Conservation (phyloP, 495 filamentous ascomycete species). For the Staphylotrichum longicolle region DNA sequence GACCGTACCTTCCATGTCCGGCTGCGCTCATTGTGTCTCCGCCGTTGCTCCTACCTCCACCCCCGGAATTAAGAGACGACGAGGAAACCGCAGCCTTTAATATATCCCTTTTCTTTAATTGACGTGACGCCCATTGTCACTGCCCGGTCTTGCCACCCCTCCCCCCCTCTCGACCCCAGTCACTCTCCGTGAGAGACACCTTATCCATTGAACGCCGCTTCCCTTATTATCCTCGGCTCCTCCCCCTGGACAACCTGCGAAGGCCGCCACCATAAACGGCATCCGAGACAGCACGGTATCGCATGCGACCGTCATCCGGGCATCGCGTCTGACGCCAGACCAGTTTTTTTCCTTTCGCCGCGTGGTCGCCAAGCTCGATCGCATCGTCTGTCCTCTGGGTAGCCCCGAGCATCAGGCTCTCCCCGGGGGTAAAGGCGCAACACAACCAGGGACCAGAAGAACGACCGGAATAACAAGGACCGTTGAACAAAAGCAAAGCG, state of each 20-base stretch:
- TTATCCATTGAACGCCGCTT: constrained; percentile 18
- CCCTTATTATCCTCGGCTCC: constrained; percentile 23
- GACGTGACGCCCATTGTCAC: constrained; percentile 30
- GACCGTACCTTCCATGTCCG: constrained; percentile 36
- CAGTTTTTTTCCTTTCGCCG: constrained; percentile 5
- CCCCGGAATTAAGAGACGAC: constrained; percentile 35
- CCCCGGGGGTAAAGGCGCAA: constrained; percentile 1
- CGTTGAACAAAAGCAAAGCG: neutral
- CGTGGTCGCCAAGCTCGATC: constrained; percentile 23
- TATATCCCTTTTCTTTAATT: constrained; percentile 31
- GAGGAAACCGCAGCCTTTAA: constrained; percentile 23
- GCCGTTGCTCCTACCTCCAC: constrained; percentile 21
- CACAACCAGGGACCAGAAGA: neutral
- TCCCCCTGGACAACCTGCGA: constrained; percentile 12
- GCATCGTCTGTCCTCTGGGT: constrained; percentile 12
- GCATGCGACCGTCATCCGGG: constrained; percentile 22
- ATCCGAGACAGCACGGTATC: constrained; percentile 13
- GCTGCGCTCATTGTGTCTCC: constrained; percentile 36
- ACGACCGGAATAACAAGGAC: no score
- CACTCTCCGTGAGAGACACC: no score
- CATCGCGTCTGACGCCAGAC: constrained; percentile 20
- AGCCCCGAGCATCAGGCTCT: constrained; percentile 10
- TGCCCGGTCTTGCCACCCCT: constrained; percentile 30
- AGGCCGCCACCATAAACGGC: constrained; percentile 3
- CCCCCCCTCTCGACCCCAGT: neutral